Percentiles rank a stretch among this genome's conserved stretches.
phyloP scores from a whole-genome alignment of 129 eudicot genomes.

The Smallanthus sonchifolius region DNA sequence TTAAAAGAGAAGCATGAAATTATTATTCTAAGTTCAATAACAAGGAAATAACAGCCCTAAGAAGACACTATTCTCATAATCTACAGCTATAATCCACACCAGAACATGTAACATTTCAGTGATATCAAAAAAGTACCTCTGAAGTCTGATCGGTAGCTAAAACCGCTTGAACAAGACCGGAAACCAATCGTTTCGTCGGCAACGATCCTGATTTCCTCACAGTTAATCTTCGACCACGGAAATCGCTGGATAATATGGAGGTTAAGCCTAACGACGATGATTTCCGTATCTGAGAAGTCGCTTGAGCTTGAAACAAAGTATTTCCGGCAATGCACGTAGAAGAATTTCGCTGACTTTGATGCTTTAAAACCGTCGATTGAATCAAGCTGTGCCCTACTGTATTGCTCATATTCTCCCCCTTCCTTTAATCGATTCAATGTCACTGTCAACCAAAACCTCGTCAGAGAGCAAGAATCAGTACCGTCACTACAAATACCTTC shows the following conservation, averaged over 20 bases:
- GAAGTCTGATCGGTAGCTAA: conserved; percentile 62
- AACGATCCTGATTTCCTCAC: conserved; percentile 26
- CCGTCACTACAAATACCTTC: conserved; percentile 1
- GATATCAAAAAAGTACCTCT: conserved; percentile 37
- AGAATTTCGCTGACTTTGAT: conserved; percentile 48
- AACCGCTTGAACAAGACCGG: conserved; percentile 49
- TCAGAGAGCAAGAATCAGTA: conserved; percentile 28
- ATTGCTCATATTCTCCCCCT: conserved; percentile 60
- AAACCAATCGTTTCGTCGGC: conserved; percentile 28
- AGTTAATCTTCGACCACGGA: conserved; percentile 43
- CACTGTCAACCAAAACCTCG: conserved; percentile 33
- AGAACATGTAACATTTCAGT: background rate
- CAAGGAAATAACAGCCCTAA: conserved; percentile 4
- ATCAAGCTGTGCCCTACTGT: conserved; percentile 61
- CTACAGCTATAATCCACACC: background rate
- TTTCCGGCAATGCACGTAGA: conserved; percentile 38
- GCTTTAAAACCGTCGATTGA: conserved; percentile 46
- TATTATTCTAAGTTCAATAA: conserved; percentile 9
- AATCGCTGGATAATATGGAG: conserved; percentile 47
- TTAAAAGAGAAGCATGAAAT: conserved; percentile 5
- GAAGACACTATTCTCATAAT: background rate
- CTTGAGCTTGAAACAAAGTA: conserved; percentile 58
- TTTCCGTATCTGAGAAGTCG: conserved; percentile 50
- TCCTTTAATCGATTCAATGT: conserved; percentile 16
- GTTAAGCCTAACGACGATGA: conserved; percentile 20